Evolutionary conservation across 2,329 filamentous ascomycete genomes (phyloP), one percentile per base, ranked within the genome.

Genomic region (Colletotrichum lini): DNA sequence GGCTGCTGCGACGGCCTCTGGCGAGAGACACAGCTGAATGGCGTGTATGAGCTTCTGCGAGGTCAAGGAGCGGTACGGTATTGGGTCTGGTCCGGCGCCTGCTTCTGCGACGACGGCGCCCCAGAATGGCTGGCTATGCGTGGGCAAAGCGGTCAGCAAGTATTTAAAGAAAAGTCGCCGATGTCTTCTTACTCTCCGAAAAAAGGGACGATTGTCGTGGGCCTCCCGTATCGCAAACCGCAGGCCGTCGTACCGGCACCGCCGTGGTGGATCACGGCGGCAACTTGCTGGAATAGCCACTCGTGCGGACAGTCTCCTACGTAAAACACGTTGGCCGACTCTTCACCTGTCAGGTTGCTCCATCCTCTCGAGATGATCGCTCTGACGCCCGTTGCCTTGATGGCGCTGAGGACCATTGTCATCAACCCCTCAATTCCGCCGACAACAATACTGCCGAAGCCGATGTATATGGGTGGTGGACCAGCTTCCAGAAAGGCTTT

Each of bases 401-500:
- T 65, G 21, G 72, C 61, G 23, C 59, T 70, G 42, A 71, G 63
- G 10, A 73, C 68, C 57, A 71, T 67, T 21, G 58, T 64, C 57
- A 70, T 67, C 50, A 71, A 42, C 1, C 63, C 62, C 12, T 26
- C 67, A 4, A 70, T 60, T 7, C 56, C 63, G 1, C 64, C 67
- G 3, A 71, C 58, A 1, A 67, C 71, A 1, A 71, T 67, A 7
- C 71, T 73, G 23, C 67, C 63, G 21, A 71, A 73, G 13, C 67
- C 71, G 23, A 73, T 59, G 10, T 67, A 71, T 40, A 73, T 67
- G 9, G 67, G 89, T 84, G 12, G 85, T 5, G 89, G 85, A 0
- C 90, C 91, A 10, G 83, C 82, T 13, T 83, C 81, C 0, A 93
- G 82, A 72, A 92, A 93, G 0, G 80, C 79, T 0, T 82, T 81